Conservation (phyloP, 345 rosid genomes). For the Aquilaria sinensis region DNA sequence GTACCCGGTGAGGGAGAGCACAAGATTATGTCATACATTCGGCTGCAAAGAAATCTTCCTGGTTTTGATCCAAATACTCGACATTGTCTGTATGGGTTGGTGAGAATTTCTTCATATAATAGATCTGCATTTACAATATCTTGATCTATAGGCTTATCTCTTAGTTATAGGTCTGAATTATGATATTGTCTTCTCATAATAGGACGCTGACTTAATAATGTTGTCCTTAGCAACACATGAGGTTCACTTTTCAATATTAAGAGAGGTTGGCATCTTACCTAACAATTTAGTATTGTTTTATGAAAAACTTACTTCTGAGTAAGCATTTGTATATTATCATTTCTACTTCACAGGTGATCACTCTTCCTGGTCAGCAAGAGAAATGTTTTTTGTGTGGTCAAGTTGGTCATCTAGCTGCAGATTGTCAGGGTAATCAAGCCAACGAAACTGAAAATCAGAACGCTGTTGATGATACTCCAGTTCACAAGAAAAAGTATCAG, state of each 20-base stretch:
- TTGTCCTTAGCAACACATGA: conserved; percentile 94
- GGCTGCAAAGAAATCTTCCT: conserved; percentile 72
- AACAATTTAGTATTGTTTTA: background rate
- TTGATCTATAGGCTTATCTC: background rate
- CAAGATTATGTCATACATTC: conserved; percentile 93
- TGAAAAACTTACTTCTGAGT: conserved; percentile 3
- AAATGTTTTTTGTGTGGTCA: conserved; percentile 92
- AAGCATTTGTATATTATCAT: background rate
- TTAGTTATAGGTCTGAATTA: background rate
- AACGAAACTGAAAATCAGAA: conserved; percentile 29
- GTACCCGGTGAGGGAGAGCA: conserved; percentile 99
- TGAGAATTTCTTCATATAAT: conserved; percentile 27
- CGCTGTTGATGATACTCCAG: conserved; percentile 58
- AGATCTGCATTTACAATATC: background rate
- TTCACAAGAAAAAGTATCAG: conserved; percentile 99
- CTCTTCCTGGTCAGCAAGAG: conserved; percentile 89
- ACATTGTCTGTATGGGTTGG: conserved; percentile 93
- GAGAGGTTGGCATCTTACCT: conserved; percentile 61
- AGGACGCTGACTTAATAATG: conserved; percentile 99
- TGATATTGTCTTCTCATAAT: conserved; percentile 13
- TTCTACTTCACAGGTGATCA: conserved; percentile 48
- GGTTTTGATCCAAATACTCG: conserved; percentile 94
- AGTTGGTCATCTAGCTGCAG: conserved; percentile 95
- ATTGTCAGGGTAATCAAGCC: conserved; percentile 68
- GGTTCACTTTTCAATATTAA: conserved; percentile 92